A percentile compares a stretch with the other conserved stretches of the same genome.
Conservation (phyloP, 73 alveolate species). For the Paramecium caudatum region DNA sequence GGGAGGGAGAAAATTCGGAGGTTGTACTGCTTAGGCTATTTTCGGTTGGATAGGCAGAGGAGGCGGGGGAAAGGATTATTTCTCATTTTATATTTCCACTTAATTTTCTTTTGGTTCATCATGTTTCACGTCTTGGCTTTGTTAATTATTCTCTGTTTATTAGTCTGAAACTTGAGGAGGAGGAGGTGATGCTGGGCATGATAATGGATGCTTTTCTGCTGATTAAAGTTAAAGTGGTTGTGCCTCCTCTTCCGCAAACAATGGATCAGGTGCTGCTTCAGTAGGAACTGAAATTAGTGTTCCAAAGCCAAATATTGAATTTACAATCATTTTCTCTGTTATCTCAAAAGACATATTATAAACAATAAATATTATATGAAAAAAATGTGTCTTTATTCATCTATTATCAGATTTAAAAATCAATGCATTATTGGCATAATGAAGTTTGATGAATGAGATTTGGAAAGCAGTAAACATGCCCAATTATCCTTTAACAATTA, state of each 20-base stretch:
- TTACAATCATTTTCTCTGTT: constrained; percentile 3
- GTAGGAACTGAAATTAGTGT: neutral
- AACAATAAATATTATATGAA: too few relatives aligned
- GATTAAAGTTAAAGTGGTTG: neutral
- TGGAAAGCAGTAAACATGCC: too few relatives aligned
- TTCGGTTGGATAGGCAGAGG: neutral
- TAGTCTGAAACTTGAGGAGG: neutral
- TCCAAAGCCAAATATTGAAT: constrained; percentile 1
- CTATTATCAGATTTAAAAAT: too few relatives aligned
- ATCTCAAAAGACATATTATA: constrained; percentile 15
- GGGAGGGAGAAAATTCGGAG: neutral
- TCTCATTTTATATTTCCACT: neutral
- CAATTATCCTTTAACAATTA: too few relatives aligned
- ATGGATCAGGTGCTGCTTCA: constrained; percentile 33
- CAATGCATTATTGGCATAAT: too few relatives aligned
- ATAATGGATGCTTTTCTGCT: neutral
- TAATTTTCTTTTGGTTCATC: neutral
- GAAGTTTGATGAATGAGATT: too few relatives aligned
- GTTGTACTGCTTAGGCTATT: neutral
- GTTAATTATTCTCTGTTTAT: neutral
- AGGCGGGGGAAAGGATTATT: neutral
- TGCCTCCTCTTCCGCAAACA: neutral
- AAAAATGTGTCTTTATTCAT: too few relatives aligned
- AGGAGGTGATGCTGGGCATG: constrained; percentile 18
- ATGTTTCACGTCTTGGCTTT: neutral